Base-by-base conservation (phyloP, 2,329 filamentous ascomycete genomes). In the Pseudogymnoascus sp. region DNA sequence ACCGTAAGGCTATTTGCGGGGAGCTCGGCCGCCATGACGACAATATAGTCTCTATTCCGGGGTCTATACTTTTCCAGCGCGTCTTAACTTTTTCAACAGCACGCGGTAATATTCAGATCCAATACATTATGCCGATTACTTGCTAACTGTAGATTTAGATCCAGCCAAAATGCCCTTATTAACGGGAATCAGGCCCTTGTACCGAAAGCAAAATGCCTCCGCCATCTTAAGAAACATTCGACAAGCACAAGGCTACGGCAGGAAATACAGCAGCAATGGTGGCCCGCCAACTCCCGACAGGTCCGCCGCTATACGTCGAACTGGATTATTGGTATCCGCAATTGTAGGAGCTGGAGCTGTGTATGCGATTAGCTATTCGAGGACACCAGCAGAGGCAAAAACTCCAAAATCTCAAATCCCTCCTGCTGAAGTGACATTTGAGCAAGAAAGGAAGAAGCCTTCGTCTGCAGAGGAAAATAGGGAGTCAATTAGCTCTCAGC, bases 401-500 rank as follows among this genome's bases (percentile, higher is more conserved):
- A 60, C 69, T 35, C 70, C 69, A 13, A 55, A 55, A 21, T 7
- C 48, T 35, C 48, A 55, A 10, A 40, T 59, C n/a, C 62, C 67
- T 21, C 68, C 65, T 68, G 82, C 82, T 0, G 80, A 87, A 60
- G 70, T 91, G 40, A 78, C 84, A 63, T 89, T 91, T 65, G 90
- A 95, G 74, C 82, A 86, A 72, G 75, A 84, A 25, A 80, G 86
- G 61, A 79, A 77, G 65, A 79, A 80, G 64, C 78, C 80, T 25
- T 73, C 76, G 1, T 86, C 85, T 5, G 85, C 85, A 66, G 89
- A 92, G 73, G 87, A 91, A 66, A 87, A 87, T 65, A 77, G 89
- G 62, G 88, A 92, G 61, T 75, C 89, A 62, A 85, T 96, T 68
- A 93, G 89, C 71, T 90, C 89, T 9, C 90, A 96, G 72, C 91